phyloP scores from a whole-genome alignment of 257 asterid species.

The Catharanthus roseus region DNA sequence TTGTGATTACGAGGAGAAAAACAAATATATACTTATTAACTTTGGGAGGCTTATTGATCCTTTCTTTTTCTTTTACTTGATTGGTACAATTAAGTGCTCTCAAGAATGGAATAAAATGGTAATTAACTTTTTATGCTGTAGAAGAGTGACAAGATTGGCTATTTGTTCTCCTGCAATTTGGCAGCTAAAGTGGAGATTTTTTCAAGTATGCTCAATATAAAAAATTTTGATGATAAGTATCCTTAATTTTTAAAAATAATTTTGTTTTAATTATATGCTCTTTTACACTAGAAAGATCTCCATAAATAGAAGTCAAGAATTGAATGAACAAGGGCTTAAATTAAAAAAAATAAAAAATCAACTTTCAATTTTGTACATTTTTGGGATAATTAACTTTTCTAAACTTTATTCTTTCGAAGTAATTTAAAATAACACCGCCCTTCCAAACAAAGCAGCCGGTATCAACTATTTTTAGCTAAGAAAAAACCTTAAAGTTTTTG shows the following conservation, averaged over 20 bases:
- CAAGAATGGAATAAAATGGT: not conserved
- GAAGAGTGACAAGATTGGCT: not conserved
- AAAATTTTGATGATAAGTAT: no score
- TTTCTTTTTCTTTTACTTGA: not conserved
- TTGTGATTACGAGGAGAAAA: no score
- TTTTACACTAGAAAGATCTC: not conserved
- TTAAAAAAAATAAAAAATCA: no score
- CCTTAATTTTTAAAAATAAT: not conserved
- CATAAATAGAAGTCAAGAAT: not conserved
- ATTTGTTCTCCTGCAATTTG: conserved; percentile 1
- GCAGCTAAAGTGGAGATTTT: not conserved
- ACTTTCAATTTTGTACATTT: not conserved
- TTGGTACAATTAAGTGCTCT: not conserved
- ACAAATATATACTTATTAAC: no score
- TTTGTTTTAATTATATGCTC: no score
- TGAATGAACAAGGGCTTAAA: not conserved
- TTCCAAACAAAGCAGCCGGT: conserved; percentile 6
- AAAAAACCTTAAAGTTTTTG: conserved; percentile 7
- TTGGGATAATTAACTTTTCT: not conserved
- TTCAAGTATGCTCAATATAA: not conserved
- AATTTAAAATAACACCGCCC: conserved; percentile 3
- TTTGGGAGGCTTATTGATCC: no score
- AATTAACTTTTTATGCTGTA: not conserved
- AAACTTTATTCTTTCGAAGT: not conserved
- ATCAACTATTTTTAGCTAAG: conserved; percentile 11